Base-by-base conservation (phyloP, 225 moss, liverwort and hornwort species). In the Sphagnum contortum region DNA sequence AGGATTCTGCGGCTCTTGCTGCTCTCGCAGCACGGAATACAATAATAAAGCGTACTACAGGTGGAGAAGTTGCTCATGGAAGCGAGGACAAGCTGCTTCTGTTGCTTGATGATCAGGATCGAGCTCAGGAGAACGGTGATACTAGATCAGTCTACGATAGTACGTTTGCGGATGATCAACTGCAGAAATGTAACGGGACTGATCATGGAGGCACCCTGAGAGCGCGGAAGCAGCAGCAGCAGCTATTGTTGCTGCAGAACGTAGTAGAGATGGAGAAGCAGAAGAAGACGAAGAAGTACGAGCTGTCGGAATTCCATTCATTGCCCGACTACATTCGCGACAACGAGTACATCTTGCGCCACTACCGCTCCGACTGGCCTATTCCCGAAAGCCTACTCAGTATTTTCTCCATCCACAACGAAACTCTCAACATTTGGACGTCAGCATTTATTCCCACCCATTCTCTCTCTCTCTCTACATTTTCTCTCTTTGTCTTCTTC, bases 361-460 rank as follows among this genome's bases (percentile, higher is more conserved):
- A 98, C 66, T 98, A 98, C 65, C 69, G 92, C 55, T 90, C 90
- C 3, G 96, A 98, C 80, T 98, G 96, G 96, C 96, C 96, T 1
- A 5, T 98, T 4, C 88, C 80, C 12, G 92, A 98, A 71, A 79
- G 90, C 8, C 48, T 98, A 55, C 76, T 90, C 5, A 98, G 96
- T 56, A 85, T 98, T 47, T 96, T 98, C 67, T 75, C 90, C 46
- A 83, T 98, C 60, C 96, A 98, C 67, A 98, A 98, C 66, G 96
- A 98, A 62, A 98, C 96, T 12, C 76, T 98, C 9, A 98, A 98
- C 59, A 93, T 98, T 57, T 98, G 96, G 96, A 98, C 96, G 92
- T 95, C 68, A 86, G 85, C 80, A 60, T 29, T 29, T 29, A 29
- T 29, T 29, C 48, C 47, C 7, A 5, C 45, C 8, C 44, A 3